Evolutionary conservation across 1,139 yeast species (phyloP).

Genomic region (Yamadazyma songkhlaensis): DNA sequence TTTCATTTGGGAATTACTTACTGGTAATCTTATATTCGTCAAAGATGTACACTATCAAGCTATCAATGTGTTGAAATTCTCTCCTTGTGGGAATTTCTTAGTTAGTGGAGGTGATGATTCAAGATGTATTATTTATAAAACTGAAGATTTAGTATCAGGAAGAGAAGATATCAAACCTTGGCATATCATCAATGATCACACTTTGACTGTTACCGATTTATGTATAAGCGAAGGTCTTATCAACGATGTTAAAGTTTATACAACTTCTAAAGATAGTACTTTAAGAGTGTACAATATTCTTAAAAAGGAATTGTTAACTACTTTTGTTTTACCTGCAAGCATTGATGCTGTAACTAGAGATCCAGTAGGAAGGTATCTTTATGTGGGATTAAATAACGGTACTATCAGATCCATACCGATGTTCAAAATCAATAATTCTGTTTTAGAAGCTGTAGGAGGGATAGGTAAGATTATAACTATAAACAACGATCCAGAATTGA

Average conservation of each 20-base stretch:
- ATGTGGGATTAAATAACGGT: slow-evolving; percentile 70
- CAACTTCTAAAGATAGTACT: slow-evolving; percentile 76
- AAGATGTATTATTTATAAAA: slow-evolving; percentile 72
- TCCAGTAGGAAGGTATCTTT: slow-evolving; percentile 75
- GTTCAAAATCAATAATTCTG: slow-evolving; percentile 46
- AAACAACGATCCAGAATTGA: slow-evolving; percentile 47
- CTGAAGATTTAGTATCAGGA: slow-evolving; percentile 53
- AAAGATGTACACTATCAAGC: slow-evolving; percentile 86
- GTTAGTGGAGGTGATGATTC: slow-evolving; percentile 83
- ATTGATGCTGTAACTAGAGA: slow-evolving; percentile 66
- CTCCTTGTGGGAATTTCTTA: slow-evolving; percentile 65
- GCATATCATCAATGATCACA: slow-evolving; percentile 66
- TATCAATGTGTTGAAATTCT: slow-evolving; percentile 56
- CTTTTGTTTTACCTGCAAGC: slow-evolving; percentile 64
- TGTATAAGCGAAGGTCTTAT: slow-evolving; percentile 48
- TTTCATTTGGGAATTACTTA: slow-evolving; percentile 81
- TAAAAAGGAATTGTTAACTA: slow-evolving; percentile 51
- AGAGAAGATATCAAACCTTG: slow-evolving; percentile 36
- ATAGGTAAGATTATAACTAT: slow-evolving; percentile 51
- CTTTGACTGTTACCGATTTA: slow-evolving; percentile 70
- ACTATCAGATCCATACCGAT: slow-evolving; percentile 55
- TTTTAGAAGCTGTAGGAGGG: slow-evolving; percentile 58
- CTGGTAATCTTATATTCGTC: slow-evolving; percentile 71
- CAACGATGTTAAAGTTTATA: slow-evolving; percentile 62
- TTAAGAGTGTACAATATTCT: slow-evolving; percentile 59